phyloP scores from a whole-genome alignment of 257 asterid genomes.

The Gentiana dahurica region DNA sequence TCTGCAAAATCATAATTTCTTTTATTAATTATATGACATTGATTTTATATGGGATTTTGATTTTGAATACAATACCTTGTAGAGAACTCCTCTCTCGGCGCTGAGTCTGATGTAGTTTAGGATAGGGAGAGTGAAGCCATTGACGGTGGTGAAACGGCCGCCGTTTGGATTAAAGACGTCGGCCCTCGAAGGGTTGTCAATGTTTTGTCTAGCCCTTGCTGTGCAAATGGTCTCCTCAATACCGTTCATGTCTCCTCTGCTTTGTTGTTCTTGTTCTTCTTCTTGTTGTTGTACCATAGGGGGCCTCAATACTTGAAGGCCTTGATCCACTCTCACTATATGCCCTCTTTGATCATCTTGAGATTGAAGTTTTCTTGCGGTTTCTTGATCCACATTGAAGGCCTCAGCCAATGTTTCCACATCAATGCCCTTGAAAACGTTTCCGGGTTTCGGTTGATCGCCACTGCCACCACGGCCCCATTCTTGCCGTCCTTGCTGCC shows the following conservation, averaged over 20 bases:
- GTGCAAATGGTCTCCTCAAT: constrained; percentile 59
- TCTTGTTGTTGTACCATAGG: constrained; percentile 17
- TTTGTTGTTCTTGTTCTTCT: constrained; percentile 1
- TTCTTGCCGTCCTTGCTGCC: constrained; percentile 9
- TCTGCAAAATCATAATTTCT: constrained; percentile 20
- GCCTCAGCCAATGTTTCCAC: constrained; percentile 6
- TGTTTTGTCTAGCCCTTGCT: constrained; percentile 31
- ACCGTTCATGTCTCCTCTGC: constrained; percentile 23
- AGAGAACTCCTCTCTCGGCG: constrained; percentile 48
- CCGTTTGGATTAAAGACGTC: constrained; percentile 61
- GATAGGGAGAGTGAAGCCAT: constrained; percentile 48
- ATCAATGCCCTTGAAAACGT: constrained; percentile 13
- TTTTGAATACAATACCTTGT: constrained; percentile 22
- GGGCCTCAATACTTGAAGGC: constrained; percentile 43
- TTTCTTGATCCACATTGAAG: constrained; percentile 9
- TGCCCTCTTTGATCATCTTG: constrained; percentile 16
- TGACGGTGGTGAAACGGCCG: constrained; percentile 45
- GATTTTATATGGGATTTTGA: neutral
- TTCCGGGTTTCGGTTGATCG: constrained; percentile 5
- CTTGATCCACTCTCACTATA: constrained; percentile 14
- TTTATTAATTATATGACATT: too few relatives aligned
- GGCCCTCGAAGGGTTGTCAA: constrained; percentile 39
- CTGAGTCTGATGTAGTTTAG: constrained; percentile 49
- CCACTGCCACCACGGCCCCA: neutral
- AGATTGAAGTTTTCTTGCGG: constrained; percentile 5